These are phyloP conservation scores for Hypholoma fasciculare DNA, from an alignment of 768 basidiomycete genomes.

Conservation along the genomic window DNA sequence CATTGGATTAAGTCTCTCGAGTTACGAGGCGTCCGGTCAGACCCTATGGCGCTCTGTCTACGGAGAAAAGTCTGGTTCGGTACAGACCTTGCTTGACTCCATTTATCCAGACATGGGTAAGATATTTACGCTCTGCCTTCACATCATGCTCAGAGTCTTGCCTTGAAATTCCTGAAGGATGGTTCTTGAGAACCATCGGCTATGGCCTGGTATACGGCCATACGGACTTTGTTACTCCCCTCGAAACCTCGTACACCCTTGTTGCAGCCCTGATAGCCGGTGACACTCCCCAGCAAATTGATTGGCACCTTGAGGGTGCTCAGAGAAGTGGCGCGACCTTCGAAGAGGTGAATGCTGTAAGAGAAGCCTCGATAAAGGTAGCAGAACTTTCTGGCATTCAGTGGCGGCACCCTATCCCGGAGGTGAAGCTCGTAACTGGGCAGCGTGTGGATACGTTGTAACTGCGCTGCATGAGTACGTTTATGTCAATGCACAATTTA, in stretches of 20 bases:
- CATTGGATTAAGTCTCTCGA: slow-evolving; percentile 38
- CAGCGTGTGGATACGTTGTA: too few relatives aligned
- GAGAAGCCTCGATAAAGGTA: slow-evolving; percentile 54
- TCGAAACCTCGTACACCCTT: slow-evolving; percentile 52
- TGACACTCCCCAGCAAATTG: slow-evolving; percentile 63
- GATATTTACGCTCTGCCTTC: slow-evolving; percentile 10
- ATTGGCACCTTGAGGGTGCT: slow-evolving; percentile 66
- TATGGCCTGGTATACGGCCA: slow-evolving; percentile 60
- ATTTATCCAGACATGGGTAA: slow-evolving; percentile 68
- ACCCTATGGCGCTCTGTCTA: slow-evolving; percentile 50
- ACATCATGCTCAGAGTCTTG: too few relatives aligned
- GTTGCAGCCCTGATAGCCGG: slow-evolving; percentile 60
- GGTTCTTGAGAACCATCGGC: slow-evolving; percentile 51
- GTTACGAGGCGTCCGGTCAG: slow-evolving; percentile 42
- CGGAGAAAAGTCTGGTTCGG: slow-evolving; percentile 50
- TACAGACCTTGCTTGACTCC: slow-evolving; percentile 45
- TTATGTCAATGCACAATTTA: too few relatives aligned
- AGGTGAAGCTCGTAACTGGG: slow-evolving; percentile 27
- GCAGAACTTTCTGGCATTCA: slow-evolving; percentile 45
- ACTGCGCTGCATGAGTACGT: too few relatives aligned
- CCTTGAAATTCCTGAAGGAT: too few relatives aligned
- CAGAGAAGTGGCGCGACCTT: slow-evolving; percentile 51
- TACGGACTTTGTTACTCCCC: slow-evolving; percentile 41
- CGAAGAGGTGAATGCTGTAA: slow-evolving; percentile 53
- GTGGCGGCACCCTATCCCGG: slow-evolving; percentile 57